Evolutionary conservation across 768 basidiomycete genomes (phyloP).

Genomic region (Chalciporus chontae): DNA sequence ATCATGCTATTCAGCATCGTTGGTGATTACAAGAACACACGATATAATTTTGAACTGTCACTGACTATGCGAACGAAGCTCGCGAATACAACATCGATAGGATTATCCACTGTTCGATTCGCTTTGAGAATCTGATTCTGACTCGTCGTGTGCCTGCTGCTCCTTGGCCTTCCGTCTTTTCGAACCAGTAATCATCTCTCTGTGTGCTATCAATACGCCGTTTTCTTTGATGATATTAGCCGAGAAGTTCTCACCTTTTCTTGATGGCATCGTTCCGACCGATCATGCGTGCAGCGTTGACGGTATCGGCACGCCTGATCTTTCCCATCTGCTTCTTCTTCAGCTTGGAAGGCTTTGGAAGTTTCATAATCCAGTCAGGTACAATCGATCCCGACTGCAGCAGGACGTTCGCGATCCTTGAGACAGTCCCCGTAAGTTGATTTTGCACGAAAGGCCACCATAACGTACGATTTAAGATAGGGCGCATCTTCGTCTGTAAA

Average conservation of each 20-base stretch:
- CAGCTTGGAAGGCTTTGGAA: slow-evolving; percentile 92
- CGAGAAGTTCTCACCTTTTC: slow-evolving; percentile 50
- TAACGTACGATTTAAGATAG: slow-evolving; percentile 78
- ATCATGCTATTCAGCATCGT: neutral
- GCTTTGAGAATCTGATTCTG: slow-evolving; percentile 1
- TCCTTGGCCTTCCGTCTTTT: slow-evolving; percentile 57
- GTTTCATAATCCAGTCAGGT: slow-evolving; percentile 91
- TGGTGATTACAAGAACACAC: neutral
- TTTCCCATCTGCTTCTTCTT: slow-evolving; percentile 84
- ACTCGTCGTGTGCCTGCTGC: neutral
- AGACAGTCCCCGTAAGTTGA: neutral
- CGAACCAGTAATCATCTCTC: slow-evolving; percentile 77
- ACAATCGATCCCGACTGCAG: slow-evolving; percentile 87
- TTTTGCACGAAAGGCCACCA: neutral
- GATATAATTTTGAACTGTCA: neutral
- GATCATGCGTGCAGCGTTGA: slow-evolving; percentile 66
- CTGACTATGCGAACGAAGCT: no score
- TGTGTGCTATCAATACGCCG: slow-evolving; percentile 24
- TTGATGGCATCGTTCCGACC: slow-evolving; percentile 70
- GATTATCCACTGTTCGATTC: slow-evolving; percentile 5
- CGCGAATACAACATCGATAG: neutral
- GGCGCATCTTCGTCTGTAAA: slow-evolving; percentile 94
- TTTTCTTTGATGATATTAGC: neutral
- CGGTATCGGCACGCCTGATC: slow-evolving; percentile 70
- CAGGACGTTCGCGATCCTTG: slow-evolving; percentile 93